Conservation (phyloP, 257 asterid species). For the Buddleja alternifolia region DNA sequence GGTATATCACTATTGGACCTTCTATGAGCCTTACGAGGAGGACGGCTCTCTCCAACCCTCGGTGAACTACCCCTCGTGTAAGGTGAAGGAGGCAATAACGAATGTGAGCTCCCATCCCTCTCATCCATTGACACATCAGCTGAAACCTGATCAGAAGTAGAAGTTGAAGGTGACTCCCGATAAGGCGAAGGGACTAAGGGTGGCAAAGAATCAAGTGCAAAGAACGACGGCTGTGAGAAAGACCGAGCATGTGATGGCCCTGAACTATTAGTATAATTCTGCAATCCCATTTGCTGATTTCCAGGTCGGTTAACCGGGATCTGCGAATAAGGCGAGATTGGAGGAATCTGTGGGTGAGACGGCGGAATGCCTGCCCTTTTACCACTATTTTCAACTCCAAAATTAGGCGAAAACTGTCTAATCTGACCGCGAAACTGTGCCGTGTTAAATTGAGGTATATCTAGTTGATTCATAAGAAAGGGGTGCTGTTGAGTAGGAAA, state of each 20-base stretch:
- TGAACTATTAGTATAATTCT: constrained; percentile 40
- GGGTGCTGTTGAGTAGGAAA: constrained; percentile 39
- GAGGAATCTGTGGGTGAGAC: constrained; percentile 68
- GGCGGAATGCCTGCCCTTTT: constrained; percentile 66
- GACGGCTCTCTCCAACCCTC: constrained; percentile 56
- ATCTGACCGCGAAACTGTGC: constrained; percentile 45
- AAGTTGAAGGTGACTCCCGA: constrained; percentile 40
- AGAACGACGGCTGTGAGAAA: constrained; percentile 63
- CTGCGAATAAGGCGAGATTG: constrained; percentile 66
- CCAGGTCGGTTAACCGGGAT: constrained; percentile 42
- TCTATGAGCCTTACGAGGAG: constrained; percentile 67
- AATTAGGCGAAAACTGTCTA: constrained; percentile 52
- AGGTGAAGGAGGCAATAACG: constrained; percentile 55
- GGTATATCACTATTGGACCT: constrained; percentile 75
- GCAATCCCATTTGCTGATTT: constrained; percentile 53
- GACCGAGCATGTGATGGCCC: constrained; percentile 62
- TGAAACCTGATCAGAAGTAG: constrained; percentile 39
- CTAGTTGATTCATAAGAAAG: constrained; percentile 43
- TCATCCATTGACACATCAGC: constrained; percentile 63
- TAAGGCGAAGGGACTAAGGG: constrained; percentile 65
- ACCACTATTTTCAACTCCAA: constrained; percentile 41
- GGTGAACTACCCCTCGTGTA: constrained; percentile 49
- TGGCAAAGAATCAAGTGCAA: constrained; percentile 64
- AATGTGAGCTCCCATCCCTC: constrained; percentile 43
- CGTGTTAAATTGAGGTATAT: constrained; percentile 45